Evolutionary conservation across 1,139 yeast genomes (phyloP).

Genomic region (Wickerhamomyces sp.): DNA sequence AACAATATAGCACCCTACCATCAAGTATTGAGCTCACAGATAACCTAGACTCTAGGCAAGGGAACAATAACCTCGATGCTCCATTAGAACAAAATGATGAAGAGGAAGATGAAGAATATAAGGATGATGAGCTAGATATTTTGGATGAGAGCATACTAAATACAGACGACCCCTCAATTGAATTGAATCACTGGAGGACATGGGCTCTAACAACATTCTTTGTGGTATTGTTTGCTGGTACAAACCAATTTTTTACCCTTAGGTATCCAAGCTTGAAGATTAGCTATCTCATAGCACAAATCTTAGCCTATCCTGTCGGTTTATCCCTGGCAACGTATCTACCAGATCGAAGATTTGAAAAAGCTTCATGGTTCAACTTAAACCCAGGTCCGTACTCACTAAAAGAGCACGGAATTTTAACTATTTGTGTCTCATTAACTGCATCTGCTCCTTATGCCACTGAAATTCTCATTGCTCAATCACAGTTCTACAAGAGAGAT

Average conservation of each 20-base stretch:
- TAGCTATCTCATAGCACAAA: constrained; percentile 43
- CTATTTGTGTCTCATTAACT: constrained; percentile 43
- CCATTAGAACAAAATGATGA: neutral
- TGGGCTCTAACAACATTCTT: constrained; percentile 41
- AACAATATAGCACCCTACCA: too few species aligned
- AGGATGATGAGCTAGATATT: neutral
- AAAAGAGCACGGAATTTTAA: constrained; percentile 55
- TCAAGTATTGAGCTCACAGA: too few species aligned
- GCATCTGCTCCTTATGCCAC: constrained; percentile 48
- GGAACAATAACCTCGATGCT: too few species aligned
- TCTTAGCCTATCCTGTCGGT: constrained; percentile 47
- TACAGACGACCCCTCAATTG: constrained; percentile 37
- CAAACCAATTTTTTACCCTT: constrained; percentile 44
- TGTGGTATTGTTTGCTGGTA: constrained; percentile 44
- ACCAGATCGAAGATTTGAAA: constrained; percentile 29
- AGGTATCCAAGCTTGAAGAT: constrained; percentile 40
- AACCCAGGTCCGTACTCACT: constrained; percentile 52
- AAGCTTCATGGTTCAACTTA: constrained; percentile 24
- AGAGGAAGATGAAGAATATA: constrained; percentile 1
- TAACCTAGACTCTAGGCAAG: too few species aligned
- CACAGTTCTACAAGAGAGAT: constrained; percentile 37
- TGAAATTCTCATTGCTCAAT: constrained; percentile 49
- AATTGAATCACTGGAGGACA: constrained; percentile 43
- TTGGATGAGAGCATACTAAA: constrained; percentile 20
- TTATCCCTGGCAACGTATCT: constrained; percentile 31